phyloP scores from a whole-genome alignment of 1,284 basidiomycete genomes.

The Leccinum solheimii region DNA sequence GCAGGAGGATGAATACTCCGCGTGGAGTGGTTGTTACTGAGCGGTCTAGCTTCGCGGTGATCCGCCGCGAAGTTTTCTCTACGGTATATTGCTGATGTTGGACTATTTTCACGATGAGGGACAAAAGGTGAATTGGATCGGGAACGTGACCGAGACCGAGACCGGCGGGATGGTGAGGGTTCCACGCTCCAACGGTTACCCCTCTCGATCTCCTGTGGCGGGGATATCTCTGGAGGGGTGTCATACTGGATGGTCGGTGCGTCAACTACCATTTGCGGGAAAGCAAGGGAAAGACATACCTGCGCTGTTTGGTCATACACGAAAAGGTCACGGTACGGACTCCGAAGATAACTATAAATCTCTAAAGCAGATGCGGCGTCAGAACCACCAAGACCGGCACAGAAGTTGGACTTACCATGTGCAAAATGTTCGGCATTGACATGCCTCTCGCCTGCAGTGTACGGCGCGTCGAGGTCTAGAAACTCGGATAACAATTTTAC shows the following conservation, averaged over 20 bases:
- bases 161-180: slow-evolving; percentile 1
- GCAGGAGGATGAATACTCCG: neutral
- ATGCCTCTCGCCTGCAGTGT: slow-evolving; percentile 54
- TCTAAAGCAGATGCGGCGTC: slow-evolving; percentile 46
- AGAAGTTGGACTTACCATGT: slow-evolving; percentile 59
- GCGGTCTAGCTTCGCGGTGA: slow-evolving; percentile 1
- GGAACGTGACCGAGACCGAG: slow-evolving; percentile 19
- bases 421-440: slow-evolving; percentile 86
- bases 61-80: slow-evolving; percentile 10
- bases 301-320: slow-evolving; percentile 81
- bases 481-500: slow-evolving; percentile 82
- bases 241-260: slow-evolving; percentile 51
- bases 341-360: slow-evolving; percentile 81
- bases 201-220: slow-evolving; percentile 34
- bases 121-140: slow-evolving; percentile 24
- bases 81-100: neutral
- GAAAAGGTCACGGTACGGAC: slow-evolving; percentile 78
- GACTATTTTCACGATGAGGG: slow-evolving; percentile 7
- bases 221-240: slow-evolving; percentile 38
- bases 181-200: slow-evolving; percentile 42
- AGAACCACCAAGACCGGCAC: neutral
- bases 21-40: slow-evolving; percentile 4
- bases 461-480: slow-evolving; percentile 70
- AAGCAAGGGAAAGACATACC: slow-evolving; percentile 43
- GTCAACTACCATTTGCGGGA: slow-evolving; percentile 7